Evolutionary conservation across 1,284 basidiomycete genomes (phyloP), one percentile per base, ranked within the genome.

Genomic region (Entoloma clypeatum): DNA sequence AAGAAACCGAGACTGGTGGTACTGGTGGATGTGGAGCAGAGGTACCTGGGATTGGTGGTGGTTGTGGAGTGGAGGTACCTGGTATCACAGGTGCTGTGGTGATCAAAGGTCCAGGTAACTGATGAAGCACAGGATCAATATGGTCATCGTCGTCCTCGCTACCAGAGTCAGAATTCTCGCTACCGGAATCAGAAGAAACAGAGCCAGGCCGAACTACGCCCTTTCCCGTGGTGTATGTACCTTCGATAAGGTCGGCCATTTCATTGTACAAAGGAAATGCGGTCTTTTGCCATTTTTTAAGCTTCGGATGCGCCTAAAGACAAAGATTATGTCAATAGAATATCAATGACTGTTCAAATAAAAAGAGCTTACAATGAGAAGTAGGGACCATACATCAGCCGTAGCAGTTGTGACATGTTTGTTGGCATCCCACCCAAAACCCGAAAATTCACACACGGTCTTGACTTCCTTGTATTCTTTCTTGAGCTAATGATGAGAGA

Each of bases 231-330:
- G 38, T 39, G 32, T 39, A 39, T 5, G 37, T 40, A 14, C 45
- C 45, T 18, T 47, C 45, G 16, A 48, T 35, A 17, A 48, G 39
- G 32, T 48, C 39, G n/a, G 39, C 39, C 36, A 48, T 48, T 16
- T 45, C 35, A 27, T 44, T 14, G 10, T 29, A 48, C 11, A 38
- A 30, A 10, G 35, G 39, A 25, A 48, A 48, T 4, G 35, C 7
- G 10, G 11, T 44, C 28, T 39, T 44, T 22, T 17, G 28, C 45
- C 45, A 47, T 23, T 38, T 34, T 18, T 37, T 38, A 10, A 27
- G 31, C 11, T 21, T 19, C 3, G 42, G 45, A 33, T 44, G 29
- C 16, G 33, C 25, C 41, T 47, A 17, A 6, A 36, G 13, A 27
- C 9, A 35, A 31, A 27, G 13, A 7, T 23, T 10, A 32, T 38